Evolutionary conservation across 2,329 filamentous ascomycete species (phyloP), one percentile per base, ranked within the genome.

Genomic region (Cladophialophora chaetospira): DNA sequence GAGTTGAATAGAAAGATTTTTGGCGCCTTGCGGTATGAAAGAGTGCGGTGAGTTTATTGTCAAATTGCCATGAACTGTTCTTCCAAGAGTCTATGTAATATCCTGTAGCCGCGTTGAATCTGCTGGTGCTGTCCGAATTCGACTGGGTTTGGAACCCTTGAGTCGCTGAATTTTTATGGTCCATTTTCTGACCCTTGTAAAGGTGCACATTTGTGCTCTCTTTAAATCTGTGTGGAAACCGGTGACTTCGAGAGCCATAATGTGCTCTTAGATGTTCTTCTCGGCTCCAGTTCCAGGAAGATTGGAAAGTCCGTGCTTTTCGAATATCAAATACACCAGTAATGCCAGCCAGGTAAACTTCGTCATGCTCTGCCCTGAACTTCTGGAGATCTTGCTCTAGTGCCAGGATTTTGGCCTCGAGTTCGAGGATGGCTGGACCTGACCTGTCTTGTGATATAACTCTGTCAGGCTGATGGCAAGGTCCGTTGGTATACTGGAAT

Each of bases 271-370:
- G 11, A 8, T 64, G 28, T 36, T 70, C 69, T 53, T 72, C 65
- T 0, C 64, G 51, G 2, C 54, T 69, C 70, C 70, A 72, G 49
- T 72, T 73, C 72, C 72, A 74, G 52, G 61, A 70, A 2, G 70
- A 73, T 36, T 72, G 62, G 57, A 69, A 74, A 2, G 52, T 40
- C 1, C 72, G 66, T 13, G 54, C 55, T 40, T 72, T 69, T 0
- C 42, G 47, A 11, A 51, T n/a, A 19, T 69, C 61, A 33, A 73
- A 74, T 0, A 65, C 55, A 2, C 71, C 65, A 9, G 60, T 46
- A 9, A 73, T 69, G 2, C 71, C 71, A 17, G 53, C 44, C 3
- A 61, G 52, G 46, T 70, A 73, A 8, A 61, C 53, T 5, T 70
- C 68, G 13, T 66, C 72, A 28, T 69, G 61, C 55, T 74, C 72